Base-by-base conservation (phyloP, 495 filamentous ascomycete species). In the Cercophora sp. region DNA sequence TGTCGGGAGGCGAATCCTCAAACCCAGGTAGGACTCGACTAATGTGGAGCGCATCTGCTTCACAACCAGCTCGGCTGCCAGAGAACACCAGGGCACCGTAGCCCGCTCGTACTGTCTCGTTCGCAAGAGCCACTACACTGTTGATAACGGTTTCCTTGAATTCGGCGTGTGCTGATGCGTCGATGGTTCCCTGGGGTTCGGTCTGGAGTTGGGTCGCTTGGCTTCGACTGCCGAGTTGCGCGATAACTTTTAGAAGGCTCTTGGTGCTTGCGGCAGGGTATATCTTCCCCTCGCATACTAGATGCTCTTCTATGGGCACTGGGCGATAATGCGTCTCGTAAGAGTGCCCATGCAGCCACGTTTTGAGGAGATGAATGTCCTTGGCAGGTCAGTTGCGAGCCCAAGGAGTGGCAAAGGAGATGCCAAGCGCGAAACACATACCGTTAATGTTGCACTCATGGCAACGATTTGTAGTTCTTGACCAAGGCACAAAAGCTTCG, bases 391-490 rank as follows among this genome's bases (percentile, higher is more conserved):
- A 55, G 53, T 15, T 48, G 1, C 2, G 27, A 18, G 18, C n/a
- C 5, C 8, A 8, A 10, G 9, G 8, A 31, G 35, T n/a, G n/a
- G n/a, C n/a, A n/a, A n/a, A n/a, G n/a, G n/a, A n/a, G n/a, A n/a
- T n/a, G n/a, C n/a, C n/a, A n/a, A n/a, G n/a, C n/a, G n/a, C n/a
- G n/a, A n/a, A n/a, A n/a, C 1, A 53, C 77, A 46, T 69, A 88
- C 85, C 36, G 83, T 82, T 26, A 91, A 65, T 2, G 88, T 91
- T 13, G 88, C 88, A 53, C 88, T 91, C 88, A 91, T 91, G 52
- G 84, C 88, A 46, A 91, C 73, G 20, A 93, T 82, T 57, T 93
- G 88, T 22, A 89, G 78, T 35, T 75, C 70, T 52, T 86, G 79
- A 34, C 80, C 85, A 9, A 91, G 70, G 45, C 85, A 78, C 5